Base-by-base conservation (phyloP, 371 early-diverging fungal species). In the Mucor plumbeus region DNA sequence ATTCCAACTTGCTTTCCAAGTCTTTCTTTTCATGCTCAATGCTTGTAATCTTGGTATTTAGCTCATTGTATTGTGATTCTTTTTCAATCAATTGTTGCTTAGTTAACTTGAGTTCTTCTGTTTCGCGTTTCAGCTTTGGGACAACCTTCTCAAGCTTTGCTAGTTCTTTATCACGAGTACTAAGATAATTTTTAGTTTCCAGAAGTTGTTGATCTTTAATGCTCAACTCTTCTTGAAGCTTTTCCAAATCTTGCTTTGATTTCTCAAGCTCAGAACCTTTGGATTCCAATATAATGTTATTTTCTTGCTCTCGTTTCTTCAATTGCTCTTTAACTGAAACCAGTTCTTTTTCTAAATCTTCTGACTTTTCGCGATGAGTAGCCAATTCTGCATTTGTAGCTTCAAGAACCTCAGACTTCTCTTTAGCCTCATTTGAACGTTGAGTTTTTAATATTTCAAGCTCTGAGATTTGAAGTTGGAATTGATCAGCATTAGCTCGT, bases 71-170 rank as follows among this genome's bases (percentile, higher is more conserved):
- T 5, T 63, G 40, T 0, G 26, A 17, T 26, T 68, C 64, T 26
- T 53, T 38, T 21, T 59, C 34, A 3, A 19, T 43, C 3, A 63
- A 7, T 35, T 63, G 39, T 7, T 58, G 13, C 21, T 68, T 57
- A 8, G 59, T n/a, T 9, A 39, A 10, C 33, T 59, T 68, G 11
- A 59, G 39, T 3, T 63, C 44, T 26, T 68, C 54, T 19, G 40
- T 36, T 36, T 68, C 64, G n/a, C 33, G 50, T 43, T 59, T 57
- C 35, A 68, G 21, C 10, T 41, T 35, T 31, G 59, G 55, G 5
- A 63, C 40, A 0, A 26, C 5, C 9, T 61, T 59, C 36, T 67
- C 56, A 11, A 71, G 38, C 35, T 58, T 38, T 0, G 40, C 5
- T 6, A 48, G 4, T 9, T 64, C 54, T 13, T 59, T 17, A 14